A percentile compares a stretch with the other conserved stretches of the same genome.
phyloP scores from a whole-genome alignment of 768 basidiomycete genomes.

The Tricholoma furcatifolium region DNA sequence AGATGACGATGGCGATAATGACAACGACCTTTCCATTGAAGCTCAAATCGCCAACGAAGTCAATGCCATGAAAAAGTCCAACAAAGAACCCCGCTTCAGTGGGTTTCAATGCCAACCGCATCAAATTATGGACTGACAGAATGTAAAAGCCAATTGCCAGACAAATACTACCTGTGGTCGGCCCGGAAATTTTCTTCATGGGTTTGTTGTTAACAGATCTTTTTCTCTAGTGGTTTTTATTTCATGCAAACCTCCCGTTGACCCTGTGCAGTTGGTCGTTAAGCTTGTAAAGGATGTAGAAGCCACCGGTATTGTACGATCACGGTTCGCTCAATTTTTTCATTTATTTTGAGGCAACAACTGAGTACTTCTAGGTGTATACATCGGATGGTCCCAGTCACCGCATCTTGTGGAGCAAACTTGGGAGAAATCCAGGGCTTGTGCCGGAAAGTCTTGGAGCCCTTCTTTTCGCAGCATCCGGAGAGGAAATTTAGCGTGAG shows the following conservation, averaged over 20 bases:
- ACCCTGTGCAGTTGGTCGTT: slow-evolving; percentile 69
- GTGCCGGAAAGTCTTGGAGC: slow-evolving; percentile 51
- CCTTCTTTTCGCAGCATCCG: slow-evolving; percentile 49
- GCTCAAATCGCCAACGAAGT: slow-evolving; percentile 72
- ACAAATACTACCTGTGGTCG: slow-evolving; percentile 80
- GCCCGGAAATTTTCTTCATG: slow-evolving; percentile 11
- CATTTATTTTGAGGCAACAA: background rate
- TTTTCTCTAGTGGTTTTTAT: slow-evolving; percentile 77
- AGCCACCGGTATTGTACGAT: slow-evolving; percentile 60
- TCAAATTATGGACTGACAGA: background rate
- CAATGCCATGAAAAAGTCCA: slow-evolving; percentile 65
- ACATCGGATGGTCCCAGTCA: slow-evolving; percentile 71
- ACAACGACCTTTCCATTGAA: slow-evolving; percentile 54
- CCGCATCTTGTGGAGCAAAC: slow-evolving; percentile 66
- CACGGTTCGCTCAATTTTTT: slow-evolving; percentile 43
- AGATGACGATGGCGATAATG: slow-evolving; percentile 36
- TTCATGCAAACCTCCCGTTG: slow-evolving; percentile 73
- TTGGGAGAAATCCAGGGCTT: slow-evolving; percentile 65
- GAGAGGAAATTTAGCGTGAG: slow-evolving; percentile 48
- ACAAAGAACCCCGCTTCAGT: slow-evolving; percentile 67
- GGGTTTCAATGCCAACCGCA: slow-evolving; percentile 1
- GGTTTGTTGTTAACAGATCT: background rate
- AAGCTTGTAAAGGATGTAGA: slow-evolving; percentile 64
- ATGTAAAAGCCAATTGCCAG: slow-evolving; percentile 60
- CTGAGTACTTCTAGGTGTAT: slow-evolving; percentile 45